Evolutionary conservation across 2,329 filamentous ascomycete genomes (phyloP), one percentile per base, ranked within the genome.

Genomic region (Aureobasidium melanogenum): DNA sequence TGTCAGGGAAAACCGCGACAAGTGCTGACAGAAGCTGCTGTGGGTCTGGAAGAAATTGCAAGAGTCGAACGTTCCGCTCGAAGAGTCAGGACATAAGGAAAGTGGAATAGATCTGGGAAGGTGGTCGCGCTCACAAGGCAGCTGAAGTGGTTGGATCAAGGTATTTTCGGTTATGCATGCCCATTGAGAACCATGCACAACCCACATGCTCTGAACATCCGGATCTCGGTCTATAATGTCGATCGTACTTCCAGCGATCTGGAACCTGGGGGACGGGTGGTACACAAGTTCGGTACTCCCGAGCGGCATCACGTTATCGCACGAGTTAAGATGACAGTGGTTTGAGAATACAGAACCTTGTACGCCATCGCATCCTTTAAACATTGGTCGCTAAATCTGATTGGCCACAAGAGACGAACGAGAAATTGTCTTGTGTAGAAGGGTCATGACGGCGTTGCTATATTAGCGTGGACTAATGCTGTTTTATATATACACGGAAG

Each of bases 291-390:
- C 24, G 48, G 48, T 54, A 39, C 50, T 41, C 26, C 47, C 32
- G 28, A 36, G 30, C 47, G 47, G 47, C 22, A 54, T 17, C 34
- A 38, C 50, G 15, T 39, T 36, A 50, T 32, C n/a, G 10, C 15
- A 24, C 15, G n/a, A 39, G n/a, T 22, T 41, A 24, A 52, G 36
- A 54, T 54, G 50, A 54, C 50, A 54, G 50, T 41, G 50, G 39
- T 56, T 56, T 56, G 32, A 26, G 28, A 24, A 34, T 12, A 24
- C 24, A n/a, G 52, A 56, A 56, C 38, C 28, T 56, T 56, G 24
- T 56, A 56, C 52, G 52, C 52, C 38, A 56, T 44, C 28, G 38
- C 26, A 32, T 56, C 52, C 39, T 56, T 56, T 12, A 19, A 28
- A 9, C 8, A 26, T 28, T 5, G 12, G 5, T 39, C n/a, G n/a